phyloP scores from a whole-genome alignment of 352 stramenopile species.

The Saprolegnia diclina region DNA sequence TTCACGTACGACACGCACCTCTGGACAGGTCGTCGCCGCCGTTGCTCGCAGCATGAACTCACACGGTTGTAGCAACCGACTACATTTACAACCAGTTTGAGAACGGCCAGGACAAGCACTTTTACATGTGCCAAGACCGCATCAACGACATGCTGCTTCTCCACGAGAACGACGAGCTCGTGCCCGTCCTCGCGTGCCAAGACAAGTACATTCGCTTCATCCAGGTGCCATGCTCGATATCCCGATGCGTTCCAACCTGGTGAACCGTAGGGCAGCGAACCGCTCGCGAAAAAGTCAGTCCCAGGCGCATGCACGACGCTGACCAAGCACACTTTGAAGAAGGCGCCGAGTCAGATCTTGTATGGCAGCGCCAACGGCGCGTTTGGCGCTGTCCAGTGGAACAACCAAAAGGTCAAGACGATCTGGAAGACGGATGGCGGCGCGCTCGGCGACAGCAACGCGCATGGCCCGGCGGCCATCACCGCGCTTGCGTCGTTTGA shows the following conservation, averaged over 20 bases:
- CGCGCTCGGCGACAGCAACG: conserved; percentile 29
- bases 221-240: too few relatives aligned
- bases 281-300: conserved; percentile 58
- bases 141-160: conserved; percentile 77
- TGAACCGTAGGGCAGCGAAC: conserved; percentile 29
- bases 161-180: conserved; percentile 50
- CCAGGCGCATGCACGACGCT: conserved; percentile 47
- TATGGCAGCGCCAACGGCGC: conserved; percentile 61
- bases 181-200: conserved; percentile 61
- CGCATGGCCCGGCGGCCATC: conserved; percentile 38
- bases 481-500: conserved; percentile 77
- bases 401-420: conserved; percentile 66
- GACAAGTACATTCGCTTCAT: conserved; percentile 63
- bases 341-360: conserved; percentile 38
- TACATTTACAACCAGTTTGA: conserved; percentile 82
- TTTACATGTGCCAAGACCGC: conserved; percentile 66
- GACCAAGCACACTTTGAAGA: conserved; percentile 9
- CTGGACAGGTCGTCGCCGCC: conserved; percentile 35
- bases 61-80: conserved; percentile 37
- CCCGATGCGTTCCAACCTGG: too few relatives aligned
- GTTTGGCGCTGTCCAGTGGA: conserved; percentile 58
- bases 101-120: conserved; percentile 68
- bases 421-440: conserved; percentile 35
- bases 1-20: conserved; percentile 60
- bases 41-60: neutral